phyloP scores from a whole-genome alignment of 805 yeast genomes.

The Hanseniaspora lachancei region DNA sequence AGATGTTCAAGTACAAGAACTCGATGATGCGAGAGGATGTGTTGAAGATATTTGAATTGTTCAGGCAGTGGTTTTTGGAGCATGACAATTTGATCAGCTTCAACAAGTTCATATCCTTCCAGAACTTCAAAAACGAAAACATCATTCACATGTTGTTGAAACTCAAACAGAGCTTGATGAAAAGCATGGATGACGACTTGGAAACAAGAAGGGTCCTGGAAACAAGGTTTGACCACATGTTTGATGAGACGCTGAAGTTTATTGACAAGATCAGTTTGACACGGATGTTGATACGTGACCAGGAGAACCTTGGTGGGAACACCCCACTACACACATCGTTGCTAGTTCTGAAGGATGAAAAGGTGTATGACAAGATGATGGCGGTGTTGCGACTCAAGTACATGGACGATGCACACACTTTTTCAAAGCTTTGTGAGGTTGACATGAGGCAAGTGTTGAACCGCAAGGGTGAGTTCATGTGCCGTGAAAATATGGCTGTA shows the following conservation, averaged over 20 bases:
- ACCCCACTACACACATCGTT: not conserved
- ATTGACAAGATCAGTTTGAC: not conserved
- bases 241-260: not conserved
- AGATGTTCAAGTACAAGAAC: slow-evolving; percentile 77
- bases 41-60: slow-evolving; percentile 61
- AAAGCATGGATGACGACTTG: not conserved
- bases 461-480: not conserved
- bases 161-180: slow-evolving; percentile 18
- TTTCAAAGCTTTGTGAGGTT: not conserved
- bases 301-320: not conserved
- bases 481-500: not conserved
- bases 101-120: not conserved
- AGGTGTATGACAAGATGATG: slow-evolving; percentile 20
- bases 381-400: slow-evolving; percentile 51
- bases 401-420: slow-evolving; percentile 63
- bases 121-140: slow-evolving; percentile 5
- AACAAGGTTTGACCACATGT: not conserved
- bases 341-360: slow-evolving; percentile 1
- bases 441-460: not conserved
- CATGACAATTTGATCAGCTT: not conserved
- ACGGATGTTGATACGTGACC: not conserved
- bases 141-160: slow-evolving; percentile 64
- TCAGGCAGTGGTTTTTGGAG: slow-evolving; percentile 25
- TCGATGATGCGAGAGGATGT: slow-evolving; percentile 32
- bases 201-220: not conserved